Evolutionary conservation across 331 rosid species (phyloP).

Genomic region (Malus hybrid): DNA sequence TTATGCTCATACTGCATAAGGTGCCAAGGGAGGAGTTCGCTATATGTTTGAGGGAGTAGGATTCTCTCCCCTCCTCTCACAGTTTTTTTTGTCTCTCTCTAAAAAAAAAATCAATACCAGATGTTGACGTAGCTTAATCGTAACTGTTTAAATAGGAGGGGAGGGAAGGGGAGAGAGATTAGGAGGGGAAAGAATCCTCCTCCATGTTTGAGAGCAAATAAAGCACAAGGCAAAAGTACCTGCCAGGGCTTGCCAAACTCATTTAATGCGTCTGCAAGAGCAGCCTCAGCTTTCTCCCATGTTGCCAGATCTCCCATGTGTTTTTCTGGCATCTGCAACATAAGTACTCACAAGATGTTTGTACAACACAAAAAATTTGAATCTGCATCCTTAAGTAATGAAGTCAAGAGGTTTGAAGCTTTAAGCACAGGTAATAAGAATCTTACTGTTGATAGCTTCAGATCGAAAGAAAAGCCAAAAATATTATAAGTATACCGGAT

Average conservation of each 20-base stretch:
- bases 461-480: slow-evolving; percentile 89
- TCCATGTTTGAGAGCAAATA: too few species aligned
- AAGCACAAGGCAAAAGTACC: slow-evolving; percentile 33
- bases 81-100: too few species aligned
- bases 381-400: not conserved
- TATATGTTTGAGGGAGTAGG: too few species aligned
- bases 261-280: slow-evolving; percentile 75
- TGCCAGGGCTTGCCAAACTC: slow-evolving; percentile 90
- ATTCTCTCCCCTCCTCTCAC: too few species aligned
- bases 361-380: not conserved
- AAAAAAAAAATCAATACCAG: too few species aligned
- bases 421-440: slow-evolving; percentile 4
- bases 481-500: slow-evolving; percentile 52
- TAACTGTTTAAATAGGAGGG: too few species aligned
- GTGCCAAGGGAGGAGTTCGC: too few species aligned
- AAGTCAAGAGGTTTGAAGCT: not conserved
- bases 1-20: not conserved
- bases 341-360: not conserved
- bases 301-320: slow-evolving; percentile 67
- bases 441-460: slow-evolving; percentile 89
- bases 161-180: too few species aligned
- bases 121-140: too few species aligned
- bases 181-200: too few species aligned
- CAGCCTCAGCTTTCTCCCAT: slow-evolving; percentile 90
- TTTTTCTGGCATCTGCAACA: slow-evolving; percentile 78